Base-by-base conservation (phyloP, 495 filamentous ascomycete genomes). In the Aspergillus nidulans region DNA sequence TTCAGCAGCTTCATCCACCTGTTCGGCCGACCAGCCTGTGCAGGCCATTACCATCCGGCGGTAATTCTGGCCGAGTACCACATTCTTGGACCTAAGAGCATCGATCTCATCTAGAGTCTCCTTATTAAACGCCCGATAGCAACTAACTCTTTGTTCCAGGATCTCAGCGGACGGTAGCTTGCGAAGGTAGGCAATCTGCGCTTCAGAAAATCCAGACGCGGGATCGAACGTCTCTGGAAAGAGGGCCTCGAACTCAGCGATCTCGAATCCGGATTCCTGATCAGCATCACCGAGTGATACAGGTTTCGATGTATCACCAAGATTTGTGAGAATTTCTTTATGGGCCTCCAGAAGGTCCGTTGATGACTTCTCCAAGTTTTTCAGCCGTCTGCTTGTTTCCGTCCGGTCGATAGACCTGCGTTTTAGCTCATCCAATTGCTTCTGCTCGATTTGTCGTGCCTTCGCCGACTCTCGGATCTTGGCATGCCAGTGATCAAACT, bases 391-490 rank as follows among this genome's bases (percentile, higher is more conserved):
- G 40, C 82, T 81, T 34, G 84, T 70, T 30, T 84, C 78, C 10
- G 81, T 78, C 25, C 84, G 76, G 19, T 81, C 77, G 3, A 80
- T 81, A 21, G 80, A 69, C 49, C 80, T 80, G 3, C 73, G 72
- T 56, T 87, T 86, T 23, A 95, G 69, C 12, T 74, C 74, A 45
- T 91, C 84, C 8, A 92, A 71, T 18, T 77, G 78, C 51, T 83
- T 84, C 40, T 88, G 86, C 49, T 90, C 86, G 48, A 88, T 84
- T 53, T 86, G 85, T 8, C 95, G 78, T 28, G 84, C 82, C 32
- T 86, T 79, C n/a, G 90, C 91, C 4, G 86, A 82, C 26, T 91
- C 85, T 32, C 89, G 85, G 41, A 98, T 84, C 21, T 84, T 81
- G 21, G 77, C 70, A 63, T 96, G 89, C 52, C 90, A 83, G 25